Evolutionary conservation across 2,329 filamentous ascomycete species (phyloP).

Genomic region (Claviceps sp.): DNA sequence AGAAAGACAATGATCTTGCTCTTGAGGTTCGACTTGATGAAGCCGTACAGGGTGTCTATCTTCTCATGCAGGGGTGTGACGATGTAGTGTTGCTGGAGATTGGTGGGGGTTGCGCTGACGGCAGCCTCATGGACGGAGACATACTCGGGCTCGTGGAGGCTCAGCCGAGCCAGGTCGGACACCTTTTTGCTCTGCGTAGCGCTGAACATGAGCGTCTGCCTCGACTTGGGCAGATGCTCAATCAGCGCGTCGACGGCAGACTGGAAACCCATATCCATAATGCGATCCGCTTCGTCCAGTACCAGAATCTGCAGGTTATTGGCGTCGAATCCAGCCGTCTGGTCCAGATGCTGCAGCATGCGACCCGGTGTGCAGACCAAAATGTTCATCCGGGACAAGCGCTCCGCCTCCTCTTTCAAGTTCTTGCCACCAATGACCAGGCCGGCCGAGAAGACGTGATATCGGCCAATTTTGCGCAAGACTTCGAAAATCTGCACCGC

Average conservation of each 20-base stretch:
- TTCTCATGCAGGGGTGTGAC: conserved; percentile 77
- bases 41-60: conserved; percentile 82
- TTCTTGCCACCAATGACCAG: conserved; percentile 89
- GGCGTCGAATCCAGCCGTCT: conserved; percentile 80
- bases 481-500: conserved; percentile 97
- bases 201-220: conserved; percentile 90
- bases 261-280: conserved; percentile 97
- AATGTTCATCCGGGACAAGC: conserved; percentile 88
- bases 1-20: conserved; percentile 92
- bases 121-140: conserved; percentile 85
- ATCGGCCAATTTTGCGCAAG: conserved; percentile 73
- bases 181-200: conserved; percentile 93
- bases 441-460: conserved; percentile 84
- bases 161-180: conserved; percentile 79
- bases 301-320: conserved; percentile 88
- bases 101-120: conserved; percentile 63
- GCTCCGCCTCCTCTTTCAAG: conserved; percentile 72
- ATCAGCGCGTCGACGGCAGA: conserved; percentile 80
- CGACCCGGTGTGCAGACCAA: conserved; percentile 88
- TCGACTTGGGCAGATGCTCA: conserved; percentile 70
- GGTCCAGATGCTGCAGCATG: conserved; percentile 90
- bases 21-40: conserved; percentile 82
- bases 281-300: conserved; percentile 88
- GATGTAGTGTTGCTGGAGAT: conserved; percentile 83
- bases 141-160: conserved; percentile 83